Conservation (phyloP, 306 rosid genomes). For the Gastrolobium bilobum region DNA sequence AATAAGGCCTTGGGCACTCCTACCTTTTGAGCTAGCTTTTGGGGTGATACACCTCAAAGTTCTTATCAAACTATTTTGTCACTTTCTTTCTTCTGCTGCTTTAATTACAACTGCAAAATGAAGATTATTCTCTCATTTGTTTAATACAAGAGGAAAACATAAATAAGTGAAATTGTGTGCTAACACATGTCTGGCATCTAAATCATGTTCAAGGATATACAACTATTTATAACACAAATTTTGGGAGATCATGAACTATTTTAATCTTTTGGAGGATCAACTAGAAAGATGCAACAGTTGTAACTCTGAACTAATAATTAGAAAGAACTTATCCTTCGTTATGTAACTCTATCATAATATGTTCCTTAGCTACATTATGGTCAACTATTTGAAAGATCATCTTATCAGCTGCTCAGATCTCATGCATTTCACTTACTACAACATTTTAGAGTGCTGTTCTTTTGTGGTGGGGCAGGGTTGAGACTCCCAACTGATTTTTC, state of each 20-base stretch:
- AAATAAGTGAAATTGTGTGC: background rate
- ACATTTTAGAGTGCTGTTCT: conserved; percentile 14
- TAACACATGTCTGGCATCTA: conserved; percentile 15
- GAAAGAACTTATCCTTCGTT: background rate
- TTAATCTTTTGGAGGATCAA: background rate
- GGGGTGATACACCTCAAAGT: too few relatives aligned
- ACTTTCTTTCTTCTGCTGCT: conserved; percentile 17
- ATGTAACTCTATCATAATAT: background rate
- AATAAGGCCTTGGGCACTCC: too few relatives aligned
- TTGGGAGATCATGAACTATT: conserved; percentile 2
- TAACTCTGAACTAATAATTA: conserved; percentile 10
- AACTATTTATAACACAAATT: background rate
- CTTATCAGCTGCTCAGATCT: conserved; percentile 16
- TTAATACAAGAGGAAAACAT: conserved; percentile 21
- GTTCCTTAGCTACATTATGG: conserved; percentile 16
- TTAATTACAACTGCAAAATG: conserved; percentile 3
- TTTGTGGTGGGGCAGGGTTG: conserved; percentile 24
- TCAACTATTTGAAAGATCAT: conserved; percentile 4
- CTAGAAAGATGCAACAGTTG: background rate
- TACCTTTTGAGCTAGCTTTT: too few relatives aligned
- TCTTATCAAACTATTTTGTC: background rate
- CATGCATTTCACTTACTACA: conserved; percentile 4
- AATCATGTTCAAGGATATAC: background rate
- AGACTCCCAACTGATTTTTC: conserved; percentile 33
- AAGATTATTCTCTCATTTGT: background rate